Evolutionary conservation across 495 filamentous ascomycete genomes (phyloP), one percentile per base, ranked within the genome.

Genomic region (Podospora bellae-mahoneyi): DNA sequence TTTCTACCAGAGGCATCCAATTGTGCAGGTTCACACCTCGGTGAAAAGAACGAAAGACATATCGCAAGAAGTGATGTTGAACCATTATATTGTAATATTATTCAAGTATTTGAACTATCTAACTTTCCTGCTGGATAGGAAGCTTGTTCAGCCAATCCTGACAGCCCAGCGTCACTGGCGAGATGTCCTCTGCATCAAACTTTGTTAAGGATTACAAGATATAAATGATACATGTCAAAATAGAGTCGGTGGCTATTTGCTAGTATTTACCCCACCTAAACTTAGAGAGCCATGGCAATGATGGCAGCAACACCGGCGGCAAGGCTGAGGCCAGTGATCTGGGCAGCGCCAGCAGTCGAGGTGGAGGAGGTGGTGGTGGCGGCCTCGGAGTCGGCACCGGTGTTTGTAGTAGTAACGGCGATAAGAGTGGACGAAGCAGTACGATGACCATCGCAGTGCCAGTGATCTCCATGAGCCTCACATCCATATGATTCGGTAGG

Each of bases 401-500:
- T 5, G 10, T 23, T 6, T 10, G 54, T 26, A 20, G 59, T 60
- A 56, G 60, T 10, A 0, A 39, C 44, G n/a, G 26, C 60, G 16
- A 18, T 16, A 3, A 48, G 39, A 61, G 68, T 71, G 27, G 44
- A n/a, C 1, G 69, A 53, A 3, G 74, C 74, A 4, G 73, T 66
- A 44, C 63, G 66, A 30, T 73, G 66, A 28, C 78, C 77, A 20
- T 74, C 74, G 65, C 79, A 81, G 62, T 81, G 78, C 78, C 77
- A 81, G 65, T 81, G 78, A 60, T 80, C 77, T 23, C 78, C 77
- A 53, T 79, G 77, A 15, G 76, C 48, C 23, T 75, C 68, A 60
- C 78, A 80, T 44, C 77, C 76, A 19, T 74, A 69, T 2, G 77
- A 79, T 69, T 74, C 78, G 10, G 77, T 79, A 2, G 76, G 78